Evolutionary conservation across 108 stramenopile species (phyloP).

Genomic region (Skeletonema grethae): DNA sequence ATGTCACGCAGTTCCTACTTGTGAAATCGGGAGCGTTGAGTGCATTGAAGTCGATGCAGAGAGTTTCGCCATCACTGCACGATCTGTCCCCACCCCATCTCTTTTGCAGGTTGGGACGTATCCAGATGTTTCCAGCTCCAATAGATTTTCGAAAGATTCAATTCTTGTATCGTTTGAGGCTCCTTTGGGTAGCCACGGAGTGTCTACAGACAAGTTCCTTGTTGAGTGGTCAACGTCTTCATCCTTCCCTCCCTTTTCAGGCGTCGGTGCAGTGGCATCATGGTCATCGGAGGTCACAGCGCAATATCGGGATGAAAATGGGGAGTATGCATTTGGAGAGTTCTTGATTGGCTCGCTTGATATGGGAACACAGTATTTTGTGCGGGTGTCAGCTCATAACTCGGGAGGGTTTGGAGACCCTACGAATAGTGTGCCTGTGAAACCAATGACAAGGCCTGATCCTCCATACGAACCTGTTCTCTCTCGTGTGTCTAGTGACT

Average conservation of each 20-base stretch:
- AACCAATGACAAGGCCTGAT: conserved; percentile 57
- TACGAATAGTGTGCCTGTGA: conserved; percentile 41
- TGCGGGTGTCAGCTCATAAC: conserved; percentile 73
- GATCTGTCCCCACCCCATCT: conserved; percentile 46
- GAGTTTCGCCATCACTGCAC: conserved; percentile 37
- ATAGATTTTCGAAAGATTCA: conserved; percentile 50
- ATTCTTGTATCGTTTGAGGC: conserved; percentile 41
- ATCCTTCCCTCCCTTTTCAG: conserved; percentile 15
- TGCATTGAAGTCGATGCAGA: conserved; percentile 41
- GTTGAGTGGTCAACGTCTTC: conserved; percentile 81
- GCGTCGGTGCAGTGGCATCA: conserved; percentile 7
- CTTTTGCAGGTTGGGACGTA: conserved; percentile 39
- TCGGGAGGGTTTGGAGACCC: conserved; percentile 50
- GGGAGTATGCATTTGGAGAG: conserved; percentile 39
- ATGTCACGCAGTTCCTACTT: conserved; percentile 55
- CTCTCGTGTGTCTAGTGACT: conserved; percentile 27
- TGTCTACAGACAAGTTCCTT: conserved; percentile 71
- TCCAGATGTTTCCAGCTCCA: conserved; percentile 32
- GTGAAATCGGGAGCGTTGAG: conserved; percentile 35
- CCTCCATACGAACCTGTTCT: conserved; percentile 52
- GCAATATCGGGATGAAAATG: conserved; percentile 26
- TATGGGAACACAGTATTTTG: conserved; percentile 69
- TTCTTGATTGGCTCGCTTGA: conserved; percentile 58
- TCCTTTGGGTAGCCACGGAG: conserved; percentile 47
- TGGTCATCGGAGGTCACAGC: conserved; percentile 41